Evolutionary conservation across 805 yeast species (phyloP), one percentile per base, ranked within the genome.

Genomic region (Metschnikowia henanensis): DNA sequence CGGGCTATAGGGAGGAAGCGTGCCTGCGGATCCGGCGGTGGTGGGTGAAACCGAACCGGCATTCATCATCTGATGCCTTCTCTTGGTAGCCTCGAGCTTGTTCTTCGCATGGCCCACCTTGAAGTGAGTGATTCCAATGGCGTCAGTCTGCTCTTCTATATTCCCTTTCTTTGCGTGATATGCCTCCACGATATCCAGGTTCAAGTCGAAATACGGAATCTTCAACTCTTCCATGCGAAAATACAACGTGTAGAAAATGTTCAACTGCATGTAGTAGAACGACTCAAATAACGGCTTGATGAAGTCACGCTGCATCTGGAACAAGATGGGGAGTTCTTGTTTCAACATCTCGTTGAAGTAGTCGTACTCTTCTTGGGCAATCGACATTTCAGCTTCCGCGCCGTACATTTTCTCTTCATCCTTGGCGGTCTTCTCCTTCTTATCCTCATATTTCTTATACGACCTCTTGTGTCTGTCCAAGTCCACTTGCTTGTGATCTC

Each of bases 211-310:
- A 69, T 94, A 94, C 13, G 97, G 97, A 53, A 94, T 94, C 70
- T 94, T 90, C 87, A 92, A 83, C 61, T 88, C 96, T 68, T 92
- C 96, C 88, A 92, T 87, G 57, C 87, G 80, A 60, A 78, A 84
- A 72, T 87, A 91, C 50, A 94, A 73, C 1, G 97, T 90, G 76
- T 94, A 94, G 66, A 91, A 94, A 45, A 94, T 89, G 72, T 94
- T 94, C 73, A 94, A 79, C 72, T 94, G 99, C 98, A 94, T 94
- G 75, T 82, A 94, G 70, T 94, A 94, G 66, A 94, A 84, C 43
- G 95, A 84, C 57, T 92, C 94, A 69, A 94, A 94, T 57, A 94
- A 73, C 16, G 99, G 99, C 60, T 83, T 84, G 61, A 94, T 91
- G 62, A 94, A 89, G 58, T 90, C 94, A 4, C 90, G 87, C 66